Evolutionary conservation across 2,329 filamentous ascomycete species (phyloP).

Genomic region (Anisogramma anomala): DNA sequence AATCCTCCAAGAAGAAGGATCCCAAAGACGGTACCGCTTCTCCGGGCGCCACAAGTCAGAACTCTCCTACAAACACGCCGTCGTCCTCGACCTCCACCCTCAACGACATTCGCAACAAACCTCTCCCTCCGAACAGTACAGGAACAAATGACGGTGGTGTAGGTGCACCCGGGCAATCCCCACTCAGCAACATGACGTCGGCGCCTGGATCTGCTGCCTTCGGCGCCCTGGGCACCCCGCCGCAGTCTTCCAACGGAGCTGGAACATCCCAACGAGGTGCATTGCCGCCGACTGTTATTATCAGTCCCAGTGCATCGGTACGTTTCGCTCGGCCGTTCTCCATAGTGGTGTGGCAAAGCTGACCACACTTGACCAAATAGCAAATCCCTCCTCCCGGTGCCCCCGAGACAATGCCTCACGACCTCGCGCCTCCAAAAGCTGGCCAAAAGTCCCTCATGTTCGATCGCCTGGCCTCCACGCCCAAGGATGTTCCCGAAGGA

Average conservation of each 20-base stretch:
- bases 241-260: constrained; percentile 37
- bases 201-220: constrained; percentile 11
- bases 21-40: constrained; percentile 68
- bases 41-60: constrained; percentile 43
- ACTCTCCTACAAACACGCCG: constrained; percentile 59
- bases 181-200: constrained; percentile 15
- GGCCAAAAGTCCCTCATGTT: constrained; percentile 82
- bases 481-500: constrained; percentile 92
- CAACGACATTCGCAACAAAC: constrained; percentile 76
- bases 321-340: constrained; percentile 26
- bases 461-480: constrained; percentile 81
- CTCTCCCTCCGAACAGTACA: constrained; percentile 48
- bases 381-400: constrained; percentile 87
- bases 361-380: constrained; percentile 31
- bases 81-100: constrained; percentile 82
- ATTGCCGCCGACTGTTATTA: constrained; percentile 77
- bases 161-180: constrained; percentile 22
- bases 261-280: constrained; percentile 54
- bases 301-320: constrained; percentile 89
- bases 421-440: constrained; percentile 85
- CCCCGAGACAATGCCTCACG: constrained; percentile 95
- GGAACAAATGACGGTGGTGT: constrained; percentile 31
- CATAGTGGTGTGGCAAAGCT: constrained; percentile 13
- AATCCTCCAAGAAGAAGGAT: constrained; percentile 68
- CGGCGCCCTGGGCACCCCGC: constrained; percentile 22